Evolutionary conservation across 805 yeast genomes (phyloP).

Genomic region (Jamesozyma spencerorum): DNA sequence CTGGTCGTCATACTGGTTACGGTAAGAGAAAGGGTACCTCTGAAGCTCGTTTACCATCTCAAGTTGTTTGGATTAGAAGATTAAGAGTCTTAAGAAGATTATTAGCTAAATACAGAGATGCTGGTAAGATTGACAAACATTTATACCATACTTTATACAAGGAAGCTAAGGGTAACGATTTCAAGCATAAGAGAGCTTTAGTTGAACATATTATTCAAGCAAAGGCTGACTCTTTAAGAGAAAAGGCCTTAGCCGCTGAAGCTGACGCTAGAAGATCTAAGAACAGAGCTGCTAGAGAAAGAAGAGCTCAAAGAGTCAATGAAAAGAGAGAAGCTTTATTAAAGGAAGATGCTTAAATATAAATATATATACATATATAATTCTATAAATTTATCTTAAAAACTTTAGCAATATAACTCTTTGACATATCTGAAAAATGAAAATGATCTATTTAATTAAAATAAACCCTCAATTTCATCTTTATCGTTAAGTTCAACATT

Average conservation of each 20-base stretch:
- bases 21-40: constrained; percentile 99
- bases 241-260: constrained; percentile 96
- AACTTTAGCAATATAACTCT: background rate
- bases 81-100: constrained; percentile 97
- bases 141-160: constrained; percentile 95
- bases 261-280: constrained; percentile 98
- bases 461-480: constrained; percentile 76
- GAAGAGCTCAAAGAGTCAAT: constrained; percentile 92
- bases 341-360: constrained; percentile 48
- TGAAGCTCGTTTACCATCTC: constrained; percentile 98
- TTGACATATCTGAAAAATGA: too few species aligned
- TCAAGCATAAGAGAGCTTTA: constrained; percentile 99
- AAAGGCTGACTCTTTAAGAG: constrained; percentile 99
- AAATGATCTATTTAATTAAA: constrained; percentile 33
- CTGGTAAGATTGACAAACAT: constrained; percentile 99
- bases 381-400: constrained; percentile 1
- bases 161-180: constrained; percentile 98
- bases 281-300: constrained; percentile 98
- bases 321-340: constrained; percentile 97
- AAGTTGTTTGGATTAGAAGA: constrained; percentile 99
- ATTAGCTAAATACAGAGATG: constrained; percentile 96
- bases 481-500: constrained; percentile 72
- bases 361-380: constrained; percentile 1
- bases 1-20: constrained; percentile 99
- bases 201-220: constrained; percentile 99